Conservation (phyloP, 306 rosid species). For the Inga leiocalycina region DNA sequence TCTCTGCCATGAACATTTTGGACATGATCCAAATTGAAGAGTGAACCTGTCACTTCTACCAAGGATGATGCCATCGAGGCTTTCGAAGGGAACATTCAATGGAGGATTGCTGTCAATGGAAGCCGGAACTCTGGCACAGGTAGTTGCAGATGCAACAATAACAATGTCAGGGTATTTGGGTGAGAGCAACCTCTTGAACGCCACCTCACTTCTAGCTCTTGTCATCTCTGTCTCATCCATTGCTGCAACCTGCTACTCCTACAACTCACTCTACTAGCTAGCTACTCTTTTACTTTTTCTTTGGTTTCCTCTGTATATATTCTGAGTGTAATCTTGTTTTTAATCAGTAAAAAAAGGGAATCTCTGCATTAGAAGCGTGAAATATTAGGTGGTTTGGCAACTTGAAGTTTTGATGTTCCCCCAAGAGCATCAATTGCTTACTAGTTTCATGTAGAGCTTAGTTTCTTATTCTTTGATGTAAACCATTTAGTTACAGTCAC, state of each 20-base stretch:
- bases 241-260: conserved; percentile 70
- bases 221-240: conserved; percentile 71
- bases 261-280: conserved; percentile 85
- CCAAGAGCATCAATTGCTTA: too few species aligned
- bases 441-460: too few species aligned
- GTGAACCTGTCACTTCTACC: conserved; percentile 86
- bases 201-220: conserved; percentile 72
- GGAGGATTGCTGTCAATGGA: conserved; percentile 87
- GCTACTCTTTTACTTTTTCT: conserved; percentile 17
- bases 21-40: conserved; percentile 53
- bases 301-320: conserved; percentile 24
- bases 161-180: conserved; percentile 71
- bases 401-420: neutral
- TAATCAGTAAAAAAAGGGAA: conserved; percentile 3
- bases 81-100: conserved; percentile 78
- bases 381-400: neutral
- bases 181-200: conserved; percentile 62
- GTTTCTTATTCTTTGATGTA: too few species aligned
- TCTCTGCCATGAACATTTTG: conserved; percentile 13
- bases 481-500: too few species aligned
- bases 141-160: conserved; percentile 83
- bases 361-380: neutral
- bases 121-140: conserved; percentile 92
- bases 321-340: neutral
- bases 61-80: conserved; percentile 81